These are phyloP conservation scores for Epichloe coenophiala DNA, from an alignment of 2,329 filamentous ascomycete genomes.

Conservation along the genomic window DNA sequence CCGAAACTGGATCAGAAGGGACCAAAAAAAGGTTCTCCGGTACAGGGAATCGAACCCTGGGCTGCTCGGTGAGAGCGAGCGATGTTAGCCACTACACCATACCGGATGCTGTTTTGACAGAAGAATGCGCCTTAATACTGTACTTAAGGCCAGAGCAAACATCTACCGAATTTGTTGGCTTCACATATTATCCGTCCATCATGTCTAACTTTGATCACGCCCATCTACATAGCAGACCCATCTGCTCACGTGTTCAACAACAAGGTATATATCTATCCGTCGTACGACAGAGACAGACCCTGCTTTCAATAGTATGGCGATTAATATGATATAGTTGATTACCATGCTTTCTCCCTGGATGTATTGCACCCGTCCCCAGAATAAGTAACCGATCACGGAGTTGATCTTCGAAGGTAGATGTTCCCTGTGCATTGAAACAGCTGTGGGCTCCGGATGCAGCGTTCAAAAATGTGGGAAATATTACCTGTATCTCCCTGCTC, in stretches of 20 bases:
- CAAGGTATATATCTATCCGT: constrained; percentile 67
- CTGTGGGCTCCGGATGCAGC: constrained; percentile 73
- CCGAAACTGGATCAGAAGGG: not conserved
- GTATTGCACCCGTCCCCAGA: constrained; percentile 36
- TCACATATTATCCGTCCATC: constrained; percentile 21
- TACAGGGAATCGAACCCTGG: constrained; percentile 24
- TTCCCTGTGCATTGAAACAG: constrained; percentile 65
- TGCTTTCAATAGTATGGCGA: constrained; percentile 68
- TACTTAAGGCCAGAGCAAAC: rapidly evolving
- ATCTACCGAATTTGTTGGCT: constrained; percentile 11
- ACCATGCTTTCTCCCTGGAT: constrained; percentile 56
- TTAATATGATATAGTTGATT: constrained; percentile 61
- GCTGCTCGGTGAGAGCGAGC: constrained; percentile 24
- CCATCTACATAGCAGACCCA: constrained; percentile 68
- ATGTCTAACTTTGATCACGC: constrained; percentile 43
- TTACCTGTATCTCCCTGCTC: constrained; percentile 66
- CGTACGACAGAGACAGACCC: constrained; percentile 69
- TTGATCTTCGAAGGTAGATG: constrained; percentile 49
- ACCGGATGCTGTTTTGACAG: constrained; percentile 15
- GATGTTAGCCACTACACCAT: constrained; percentile 25
- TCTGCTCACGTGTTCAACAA: constrained; percentile 69
- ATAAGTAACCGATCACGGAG: constrained; percentile 58
- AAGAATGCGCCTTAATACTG: too few species aligned
- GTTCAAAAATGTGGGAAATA: constrained; percentile 51
- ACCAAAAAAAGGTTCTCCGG: constrained; percentile 12